Conservation (phyloP, 177 flowering plant genomes). For the Vitis hybrid region DNA sequence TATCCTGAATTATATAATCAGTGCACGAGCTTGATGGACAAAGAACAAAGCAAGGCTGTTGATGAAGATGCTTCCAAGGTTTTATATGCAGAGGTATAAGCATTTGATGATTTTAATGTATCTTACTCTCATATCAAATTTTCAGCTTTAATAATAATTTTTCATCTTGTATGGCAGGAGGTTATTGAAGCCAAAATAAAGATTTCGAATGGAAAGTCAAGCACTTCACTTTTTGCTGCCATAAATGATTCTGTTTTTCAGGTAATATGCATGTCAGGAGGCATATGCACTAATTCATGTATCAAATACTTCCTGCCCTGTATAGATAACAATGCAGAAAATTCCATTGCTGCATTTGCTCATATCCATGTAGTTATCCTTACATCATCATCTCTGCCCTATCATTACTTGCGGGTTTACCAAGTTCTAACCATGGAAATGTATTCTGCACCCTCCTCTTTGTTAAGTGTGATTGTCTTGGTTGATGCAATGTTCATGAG, state of each 20-base stretch:
- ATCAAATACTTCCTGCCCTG: too few species aligned
- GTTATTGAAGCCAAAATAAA: slow-evolving; percentile 18
- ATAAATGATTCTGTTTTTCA: slow-evolving; percentile 43
- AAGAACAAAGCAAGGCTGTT: neutral
- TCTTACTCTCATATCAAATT: neutral
- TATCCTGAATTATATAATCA: slow-evolving; percentile 44
- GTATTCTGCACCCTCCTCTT: too few species aligned
- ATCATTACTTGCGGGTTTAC: too few species aligned
- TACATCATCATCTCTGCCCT: too few species aligned
- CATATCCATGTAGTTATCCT: too few species aligned
- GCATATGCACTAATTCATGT: too few species aligned
- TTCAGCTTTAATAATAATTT: neutral
- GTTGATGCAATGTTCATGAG: too few species aligned
- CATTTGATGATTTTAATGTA: neutral
- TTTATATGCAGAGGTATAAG: slow-evolving; percentile 24
- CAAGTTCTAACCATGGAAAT: too few species aligned
- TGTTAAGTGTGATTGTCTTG: too few species aligned
- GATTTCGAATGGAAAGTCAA: slow-evolving; percentile 12
- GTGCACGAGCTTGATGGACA: slow-evolving; percentile 26
- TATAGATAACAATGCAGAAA: too few species aligned
- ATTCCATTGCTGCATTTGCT: too few species aligned
- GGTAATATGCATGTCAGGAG: slow-evolving; percentile 30
- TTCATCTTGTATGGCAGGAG: slow-evolving; percentile 21
- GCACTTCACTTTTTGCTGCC: slow-evolving; percentile 32
- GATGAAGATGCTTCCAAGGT: slow-evolving; percentile 22